Base-by-base conservation (phyloP, 306 rosid genomes). In the Comarum palustre region DNA sequence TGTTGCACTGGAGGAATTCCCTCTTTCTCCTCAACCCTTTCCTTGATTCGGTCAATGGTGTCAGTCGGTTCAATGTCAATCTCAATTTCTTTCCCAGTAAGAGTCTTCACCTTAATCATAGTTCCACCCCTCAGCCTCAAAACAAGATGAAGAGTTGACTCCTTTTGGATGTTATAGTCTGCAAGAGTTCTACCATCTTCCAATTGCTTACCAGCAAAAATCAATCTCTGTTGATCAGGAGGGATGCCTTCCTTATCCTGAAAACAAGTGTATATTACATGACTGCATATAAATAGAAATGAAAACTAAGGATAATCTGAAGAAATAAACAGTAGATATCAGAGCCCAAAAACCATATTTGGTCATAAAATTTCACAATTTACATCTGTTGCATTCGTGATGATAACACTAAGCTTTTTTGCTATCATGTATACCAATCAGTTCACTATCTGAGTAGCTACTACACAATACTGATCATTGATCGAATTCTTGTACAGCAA, bases 1-100 rank as follows among this genome's bases (percentile, higher is more conserved):
- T 94, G 98, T 84, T 91, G 99, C 79, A 94, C 96, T 4, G 99
- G 99, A 65, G 99, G 99, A 81, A 94, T 94, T 55, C 99, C 99
- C 69, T 94, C 99, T 65, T 94, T 94, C 82, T 94, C 97, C 88
- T 94, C 97, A 55, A 94, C 99, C 9, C 97, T 88, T 79, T 94
- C 96, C 86, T 94, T 91, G 86, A 89, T 87, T 75, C 96, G 89
- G 32, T 91, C 97, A 72, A 94, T 94, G 67, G 99, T 94, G 74
- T 91, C 97, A 42, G 91, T 94, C 42, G 95, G 97, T 77, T 91
- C 99, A 45, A 94, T 94, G 66, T 94, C 97, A 74, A 94, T 89
- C 88, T 94, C 99, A 80, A 94, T 94, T 80, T 94, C 99, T 86
- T 94, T 94, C 68, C 99, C 99, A 12, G 97, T 94, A 6, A 94